Conservation (phyloP, 352 stramenopile genomes). For the Phytophthora sojae region DNA sequence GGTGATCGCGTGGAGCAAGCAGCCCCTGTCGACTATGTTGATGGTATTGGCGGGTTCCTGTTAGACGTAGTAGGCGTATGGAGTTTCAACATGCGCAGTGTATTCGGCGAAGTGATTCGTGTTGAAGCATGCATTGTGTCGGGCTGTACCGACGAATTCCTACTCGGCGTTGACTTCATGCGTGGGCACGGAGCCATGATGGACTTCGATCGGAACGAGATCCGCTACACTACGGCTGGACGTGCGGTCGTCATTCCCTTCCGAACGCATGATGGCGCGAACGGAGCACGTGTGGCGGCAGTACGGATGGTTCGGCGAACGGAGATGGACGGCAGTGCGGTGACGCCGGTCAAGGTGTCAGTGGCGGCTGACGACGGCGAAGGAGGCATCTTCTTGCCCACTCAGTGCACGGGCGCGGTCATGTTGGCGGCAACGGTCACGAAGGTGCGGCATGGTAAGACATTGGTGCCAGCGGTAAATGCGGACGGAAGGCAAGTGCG, state of each 20-base stretch:
- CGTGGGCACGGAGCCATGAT: background rate
- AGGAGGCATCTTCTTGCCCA: background rate
- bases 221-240: background rate
- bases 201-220: background rate
- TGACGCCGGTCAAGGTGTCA: background rate
- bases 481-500: background rate
- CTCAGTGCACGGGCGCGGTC: background rate
- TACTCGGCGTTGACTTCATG: background rate
- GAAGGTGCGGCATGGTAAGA: background rate
- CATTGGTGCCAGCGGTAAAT: background rate
- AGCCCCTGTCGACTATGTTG: constrained; percentile 4
- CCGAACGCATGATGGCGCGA: no score
- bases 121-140: background rate
- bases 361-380: background rate
- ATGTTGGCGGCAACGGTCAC: background rate
- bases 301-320: background rate
- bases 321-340: background rate
- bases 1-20: background rate
- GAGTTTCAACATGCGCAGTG: background rate
- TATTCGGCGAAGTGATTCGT: background rate
- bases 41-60: constrained; percentile 14
- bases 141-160: background rate
- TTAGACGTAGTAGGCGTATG: constrained; percentile 6
- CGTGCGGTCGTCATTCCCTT: background rate
- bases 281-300: background rate